Evolutionary conservation across 768 basidiomycete species (phyloP).

Genomic region (Cytidiella melzeri): DNA sequence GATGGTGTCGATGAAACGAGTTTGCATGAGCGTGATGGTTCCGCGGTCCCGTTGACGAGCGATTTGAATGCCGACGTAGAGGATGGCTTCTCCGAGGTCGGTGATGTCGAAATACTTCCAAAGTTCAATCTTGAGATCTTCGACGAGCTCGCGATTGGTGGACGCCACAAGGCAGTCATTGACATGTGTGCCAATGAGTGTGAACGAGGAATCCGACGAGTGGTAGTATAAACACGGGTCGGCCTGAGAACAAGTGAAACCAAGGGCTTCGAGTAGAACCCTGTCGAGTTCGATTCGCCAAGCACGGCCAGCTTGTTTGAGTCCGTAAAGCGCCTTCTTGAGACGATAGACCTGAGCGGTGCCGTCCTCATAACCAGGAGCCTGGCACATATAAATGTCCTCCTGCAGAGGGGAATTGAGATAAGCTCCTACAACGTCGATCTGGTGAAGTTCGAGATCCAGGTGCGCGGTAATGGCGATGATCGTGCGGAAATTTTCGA

Average conservation of each 20-base stretch:
- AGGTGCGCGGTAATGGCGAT: constrained; percentile 20
- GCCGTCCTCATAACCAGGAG: constrained; percentile 19
- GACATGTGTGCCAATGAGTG: constrained; percentile 23
- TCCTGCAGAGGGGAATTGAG: too few species aligned
- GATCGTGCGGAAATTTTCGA: constrained; percentile 16
- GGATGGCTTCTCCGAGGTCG: too few species aligned
- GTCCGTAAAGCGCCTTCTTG: too few species aligned
- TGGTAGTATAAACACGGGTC: constrained; percentile 18
- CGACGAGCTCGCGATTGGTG: constrained; percentile 22
- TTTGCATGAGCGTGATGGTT: constrained; percentile 24
- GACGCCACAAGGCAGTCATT: constrained; percentile 35
- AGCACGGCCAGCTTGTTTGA: too few species aligned
- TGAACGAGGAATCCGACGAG: not conserved
- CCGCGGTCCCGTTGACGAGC: constrained; percentile 14
- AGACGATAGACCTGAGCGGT: constrained; percentile 4
- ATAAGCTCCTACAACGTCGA: too few species aligned
- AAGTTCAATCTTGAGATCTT: constrained; percentile 13
- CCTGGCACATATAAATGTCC: too few species aligned
- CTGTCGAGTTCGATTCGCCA: too few species aligned
- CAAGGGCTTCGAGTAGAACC: constrained; percentile 15
- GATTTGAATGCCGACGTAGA: too few species aligned
- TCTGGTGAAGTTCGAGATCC: too few species aligned
- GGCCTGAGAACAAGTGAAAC: constrained; percentile 22
- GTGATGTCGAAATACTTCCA: too few species aligned
- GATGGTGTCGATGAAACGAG: constrained; percentile 17